Percentiles rank a stretch among this genome's conserved stretches.
phyloP scores from a whole-genome alignment of 345 rosid genomes.

The Populus ilicifolia region DNA sequence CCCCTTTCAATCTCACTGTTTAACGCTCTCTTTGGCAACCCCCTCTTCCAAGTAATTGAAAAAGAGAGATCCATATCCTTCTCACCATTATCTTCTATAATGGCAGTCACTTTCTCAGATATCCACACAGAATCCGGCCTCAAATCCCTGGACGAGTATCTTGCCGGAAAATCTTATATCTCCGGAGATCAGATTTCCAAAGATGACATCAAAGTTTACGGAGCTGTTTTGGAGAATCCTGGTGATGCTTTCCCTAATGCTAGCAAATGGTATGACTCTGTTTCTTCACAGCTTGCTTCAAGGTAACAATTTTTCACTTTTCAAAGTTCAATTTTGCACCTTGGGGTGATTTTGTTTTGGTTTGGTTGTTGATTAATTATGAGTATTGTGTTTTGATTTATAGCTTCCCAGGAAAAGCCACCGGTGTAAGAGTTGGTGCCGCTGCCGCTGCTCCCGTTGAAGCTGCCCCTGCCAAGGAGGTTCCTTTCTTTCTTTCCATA shows the following conservation, averaged over 20 bases:
- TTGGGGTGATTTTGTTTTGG: background rate
- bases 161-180: slow-evolving; percentile 68
- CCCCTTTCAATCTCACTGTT: background rate
- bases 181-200: slow-evolving; percentile 55
- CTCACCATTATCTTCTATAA: slow-evolving; percentile 8
- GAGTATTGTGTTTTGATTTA: background rate
- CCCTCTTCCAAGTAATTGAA: background rate
- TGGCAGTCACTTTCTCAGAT: slow-evolving; percentile 82
- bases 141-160: slow-evolving; percentile 67
- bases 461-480: slow-evolving; percentile 28
- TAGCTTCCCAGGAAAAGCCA: slow-evolving; percentile 87
- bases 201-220: slow-evolving; percentile 84
- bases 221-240: slow-evolving; percentile 58
- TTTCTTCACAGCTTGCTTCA: slow-evolving; percentile 58
- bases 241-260: slow-evolving; percentile 62
- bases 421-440: slow-evolving; percentile 66
- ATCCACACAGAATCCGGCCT: slow-evolving; percentile 82
- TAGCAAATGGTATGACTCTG: slow-evolving; percentile 68
- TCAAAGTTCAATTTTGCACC: background rate
- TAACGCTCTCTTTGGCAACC: background rate
- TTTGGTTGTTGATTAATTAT: background rate
- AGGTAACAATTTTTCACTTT: slow-evolving; percentile 39
- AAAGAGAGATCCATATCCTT: too few relatives aligned
- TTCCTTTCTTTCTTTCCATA: background rate
- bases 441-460: slow-evolving; percentile 36